Evolutionary conservation across 1,284 basidiomycete genomes (phyloP), one percentile per base, ranked within the genome.

Genomic region (Rhodofomes roseus): DNA sequence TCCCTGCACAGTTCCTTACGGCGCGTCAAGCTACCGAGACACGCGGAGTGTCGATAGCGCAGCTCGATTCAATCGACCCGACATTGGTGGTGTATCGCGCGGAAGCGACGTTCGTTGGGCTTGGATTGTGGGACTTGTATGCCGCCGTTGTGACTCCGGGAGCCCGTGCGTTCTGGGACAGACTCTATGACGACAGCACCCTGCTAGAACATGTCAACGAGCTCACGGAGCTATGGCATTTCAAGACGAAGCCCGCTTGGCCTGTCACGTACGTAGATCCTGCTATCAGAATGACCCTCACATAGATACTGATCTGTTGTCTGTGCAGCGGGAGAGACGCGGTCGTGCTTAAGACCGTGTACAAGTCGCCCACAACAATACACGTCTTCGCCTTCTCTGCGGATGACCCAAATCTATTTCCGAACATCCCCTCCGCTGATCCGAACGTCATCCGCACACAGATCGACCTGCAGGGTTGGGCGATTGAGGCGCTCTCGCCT

Each of bases 341-440:
- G 9, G 89, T 98, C 43, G 83, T 96, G 27, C 84, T 99, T 7
- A 93, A 93, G 72, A 99, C 97, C 0, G 92, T 96, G 1, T 99
- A 99, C 81, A 98, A 98, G 75, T 97, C 96, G 0, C 95, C 95
- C 0, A 91, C 89, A 0, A 93, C 95, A 0, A 92, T 98, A 11
- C 97, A 99, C 70, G 87, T 98, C 36, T 98, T 99, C 72, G 89
- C 92, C 1, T 98, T 98, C 74, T 98, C 96, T 2, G 92, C 89
- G 0, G 93, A 97, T 68, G 93, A 98, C 69, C 84, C 85, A 57
- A 86, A 89, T 56, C 81, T 96, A 16, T 97, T 98, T 74, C 89
- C 93, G 0, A 81, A 82, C 52, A 86, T 93, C 59, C 92, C 93
- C 12, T 80, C 87, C 0, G 76, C 77, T 0, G 87, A 91, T 37